Evolutionary conservation across 164 flowering plant species (phyloP), one percentile per base, ranked within the genome.

Genomic region (Aristolochia fimbriata): DNA sequence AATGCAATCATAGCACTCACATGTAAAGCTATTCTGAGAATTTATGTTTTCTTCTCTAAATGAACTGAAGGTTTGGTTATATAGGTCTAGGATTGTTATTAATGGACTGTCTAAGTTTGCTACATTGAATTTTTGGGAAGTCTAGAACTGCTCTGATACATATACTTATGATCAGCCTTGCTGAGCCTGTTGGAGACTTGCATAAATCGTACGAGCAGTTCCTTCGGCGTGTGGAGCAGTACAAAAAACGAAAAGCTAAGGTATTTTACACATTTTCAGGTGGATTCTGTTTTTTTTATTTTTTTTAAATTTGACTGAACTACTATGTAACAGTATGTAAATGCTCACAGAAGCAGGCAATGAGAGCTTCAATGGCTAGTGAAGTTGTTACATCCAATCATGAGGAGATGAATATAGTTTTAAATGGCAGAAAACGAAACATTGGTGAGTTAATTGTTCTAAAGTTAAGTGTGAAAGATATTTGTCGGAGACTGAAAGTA

Each of bases 121-220:
- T n/a, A 50, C 6, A 50, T n/a, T n/a, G 22, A 50, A n/a, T 50
- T 50, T 0, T 1, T 50, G 1, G 0, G 20, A 50, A 23, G 22
- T 50, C 16, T 17, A n/a, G 7, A n/a, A 9, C 20, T 50, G 20
- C 20, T n/a, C 21, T 50, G 22, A 22, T 17, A 19, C 19, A 5
- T 50, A 50, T 15, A n/a, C 53, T 50, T 50, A 50, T 71, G 48
- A 65, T 53, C 80, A 93, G 99, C 66, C 86, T 86, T 68, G 97
- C 99, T 49, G 94, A 90, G 74, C 95, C 97, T 24, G 49, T 72
- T 15, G 86, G 72, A 64, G 86, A 85, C 68, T 77, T 93, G 74
- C 87, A 90, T 70, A 88, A 80, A 66, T 80, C 97, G 48, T 88
- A 83, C 69, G 83, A 83, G 69, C 83, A 84, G 69, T 88, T 90